Evolutionary conservation across 2,329 filamentous ascomycete species (phyloP), one percentile per base, ranked within the genome.

Genomic region (Microdochium paspali): DNA sequence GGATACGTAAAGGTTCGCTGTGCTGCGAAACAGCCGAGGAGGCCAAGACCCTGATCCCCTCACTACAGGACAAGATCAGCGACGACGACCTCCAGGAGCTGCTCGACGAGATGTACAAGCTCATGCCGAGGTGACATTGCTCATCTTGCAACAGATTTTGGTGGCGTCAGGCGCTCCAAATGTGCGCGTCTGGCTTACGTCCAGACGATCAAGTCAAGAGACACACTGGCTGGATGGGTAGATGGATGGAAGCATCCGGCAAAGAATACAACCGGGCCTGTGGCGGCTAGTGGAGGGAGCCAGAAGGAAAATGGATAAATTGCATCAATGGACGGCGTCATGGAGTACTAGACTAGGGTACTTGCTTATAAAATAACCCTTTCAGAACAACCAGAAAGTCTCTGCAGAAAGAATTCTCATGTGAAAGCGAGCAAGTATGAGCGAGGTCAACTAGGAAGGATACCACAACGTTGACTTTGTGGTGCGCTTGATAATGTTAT

Each of bases 11-110:
- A 94, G 90, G 90, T 28, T 95, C 88, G 26, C 74, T 98, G 32
- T 95, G 90, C 67, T 95, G 90, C 63, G 90, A 95, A 59, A 85
- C 83, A 42, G 85, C 89, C 49, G 93, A 98, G 62, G 94, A 98
- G 69, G 93, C 93, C 51, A 96, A 95, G 71, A 95, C 89, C 9
- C 76, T 98, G 49, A 95, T 98, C 53, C 94, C 93, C 1, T 95
- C 80, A 49, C 68, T 98, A 45, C 77, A 83, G 57, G 84, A 90
- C 66, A 98, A 98, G 71, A 94, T 97, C 60, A 79, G 78, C 51
- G 91, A 97, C 63, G 86, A 89, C 30, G 88, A 95, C 56, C 70
- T 98, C 53, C 85, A 95, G 66, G 84, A 90, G 53, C 72, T 97
- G 49, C 76, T 98, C 49, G 84, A 95, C 61, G 90, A 98, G 71